A percentile compares a stretch with the other conserved stretches of the same genome.
Evolutionary conservation across 2,329 filamentous ascomycete genomes (phyloP).

Genomic region (Beauveria australis): DNA sequence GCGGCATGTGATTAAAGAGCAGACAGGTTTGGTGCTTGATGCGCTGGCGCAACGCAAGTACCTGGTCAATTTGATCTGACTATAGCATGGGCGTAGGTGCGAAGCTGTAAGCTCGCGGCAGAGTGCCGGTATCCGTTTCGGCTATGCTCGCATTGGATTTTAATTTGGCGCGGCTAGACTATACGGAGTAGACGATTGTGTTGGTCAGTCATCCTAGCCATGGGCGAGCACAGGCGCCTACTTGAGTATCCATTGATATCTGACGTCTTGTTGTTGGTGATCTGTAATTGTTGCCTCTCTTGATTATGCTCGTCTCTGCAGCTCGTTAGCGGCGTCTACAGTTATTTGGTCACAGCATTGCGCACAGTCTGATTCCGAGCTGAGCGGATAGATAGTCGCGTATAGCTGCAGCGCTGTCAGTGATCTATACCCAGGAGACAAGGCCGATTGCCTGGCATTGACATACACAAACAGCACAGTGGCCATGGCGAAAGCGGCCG

Average conservation of each 20-base stretch:
- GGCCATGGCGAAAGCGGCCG: slow-evolving; percentile 48
- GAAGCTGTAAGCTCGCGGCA: neutral
- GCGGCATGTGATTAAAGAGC: neutral
- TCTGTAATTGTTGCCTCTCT: neutral
- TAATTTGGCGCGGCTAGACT: neutral
- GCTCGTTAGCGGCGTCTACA: neutral
- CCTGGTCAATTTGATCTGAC: neutral
- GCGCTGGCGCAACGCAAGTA: neutral
- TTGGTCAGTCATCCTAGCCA: neutral
- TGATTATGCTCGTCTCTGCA: neutral
- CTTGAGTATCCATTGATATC: neutral
- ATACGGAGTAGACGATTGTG: neutral
- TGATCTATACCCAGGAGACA: neutral
- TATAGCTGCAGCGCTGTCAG: slow-evolving; percentile 23
- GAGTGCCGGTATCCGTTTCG: neutral
- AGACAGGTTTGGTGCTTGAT: neutral
- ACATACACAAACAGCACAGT: slow-evolving; percentile 39
- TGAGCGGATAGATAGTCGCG: slow-evolving; percentile 32
- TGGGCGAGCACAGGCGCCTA: no score
- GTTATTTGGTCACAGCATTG: neutral
- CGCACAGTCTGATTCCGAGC: slow-evolving; percentile 28
- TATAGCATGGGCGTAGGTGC: neutral
- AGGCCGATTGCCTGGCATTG: neutral
- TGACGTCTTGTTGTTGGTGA: neutral
- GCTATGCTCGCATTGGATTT: neutral